Evolutionary conservation across 2,329 filamentous ascomycete species (phyloP), one percentile per base, ranked within the genome.

Genomic region (Madurella fahalii): DNA sequence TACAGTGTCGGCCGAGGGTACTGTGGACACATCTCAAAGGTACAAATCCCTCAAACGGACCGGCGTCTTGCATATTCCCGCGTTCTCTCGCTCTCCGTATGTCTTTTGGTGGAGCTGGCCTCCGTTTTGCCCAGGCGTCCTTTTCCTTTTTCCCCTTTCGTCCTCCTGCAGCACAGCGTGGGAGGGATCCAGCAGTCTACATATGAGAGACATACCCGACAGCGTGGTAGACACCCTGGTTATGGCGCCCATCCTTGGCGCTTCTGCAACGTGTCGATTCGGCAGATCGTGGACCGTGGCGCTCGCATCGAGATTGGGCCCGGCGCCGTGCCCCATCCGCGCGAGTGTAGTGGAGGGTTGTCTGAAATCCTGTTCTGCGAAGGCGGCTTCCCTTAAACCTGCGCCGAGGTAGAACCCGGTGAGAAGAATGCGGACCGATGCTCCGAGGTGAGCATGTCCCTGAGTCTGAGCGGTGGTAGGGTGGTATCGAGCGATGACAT

Each of bases 121-220:
- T 56, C 53, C 56, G 53, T 56, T 56, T 55, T 42, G n/a, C 25
- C 15, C 30, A 34, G 43, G 32, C 30, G 17, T 17, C 11, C 5
- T 16, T 25, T 30, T 25, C 32, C 13, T 15, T 32, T 16, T 52
- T 54, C 55, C 52, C 18, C 16, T 57, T 57, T 52, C 15, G 55
- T 54, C 55, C 25, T 44, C 25, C 9, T 57, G 55, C 52, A 57
- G 40, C 39, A 51, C 12, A 2, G 32, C 17, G 25, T 44, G 42
- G 20, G 50, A 39, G 46, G 46, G 34, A 37, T n/a, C 5, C 20
- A 13, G 40, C 17, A 40, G 13, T 15, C 30, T 32, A n/a, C n/a
- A 44, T 25, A 32, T 20, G 32, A 40, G 37, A 48, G 40, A 40
- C 34, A 20, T 50, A 31, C 50, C 50, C 42, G 31, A 17, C 9